Conservation (phyloP, 2,329 filamentous ascomycete genomes). For the Diaporthe ilicicola region DNA sequence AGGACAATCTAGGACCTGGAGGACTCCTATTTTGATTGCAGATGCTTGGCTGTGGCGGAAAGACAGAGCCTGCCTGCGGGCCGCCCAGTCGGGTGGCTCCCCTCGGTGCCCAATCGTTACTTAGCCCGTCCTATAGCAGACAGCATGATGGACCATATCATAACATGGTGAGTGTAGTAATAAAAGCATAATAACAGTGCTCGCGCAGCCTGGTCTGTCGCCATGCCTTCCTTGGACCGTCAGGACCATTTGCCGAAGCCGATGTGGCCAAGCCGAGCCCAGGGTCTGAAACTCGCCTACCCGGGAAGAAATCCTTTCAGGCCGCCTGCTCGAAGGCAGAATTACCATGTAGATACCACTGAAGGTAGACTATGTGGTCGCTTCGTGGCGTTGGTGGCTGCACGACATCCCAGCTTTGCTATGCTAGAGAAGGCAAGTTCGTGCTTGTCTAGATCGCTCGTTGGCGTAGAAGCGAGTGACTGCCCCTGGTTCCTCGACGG, state of each 20-base stretch:
- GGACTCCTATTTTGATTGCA: not conserved
- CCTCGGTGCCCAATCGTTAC: not conserved
- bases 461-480: not conserved
- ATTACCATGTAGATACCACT: not conserved
- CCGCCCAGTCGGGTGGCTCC: not conserved
- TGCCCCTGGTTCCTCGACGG: not conserved
- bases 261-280: not conserved
- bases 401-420: not conserved
- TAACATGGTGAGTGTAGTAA: not conserved
- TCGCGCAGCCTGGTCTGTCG: too few species aligned
- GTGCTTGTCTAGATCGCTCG: not conserved
- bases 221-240: not conserved
- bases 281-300: constrained; percentile 5
- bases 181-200: not conserved
- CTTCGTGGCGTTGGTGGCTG: not conserved
- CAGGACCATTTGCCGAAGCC: not conserved
- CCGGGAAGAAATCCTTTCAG: not conserved
- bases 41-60: not conserved
- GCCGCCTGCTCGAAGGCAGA: not conserved
- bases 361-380: not conserved
- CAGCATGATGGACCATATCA: not conserved
- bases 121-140: not conserved
- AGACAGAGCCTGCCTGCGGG: not conserved
- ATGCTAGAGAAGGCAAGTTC: not conserved
- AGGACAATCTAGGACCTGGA: not conserved